Evolutionary conservation across 305 asterid species (phyloP).

Genomic region (Coffea humblotiana): DNA sequence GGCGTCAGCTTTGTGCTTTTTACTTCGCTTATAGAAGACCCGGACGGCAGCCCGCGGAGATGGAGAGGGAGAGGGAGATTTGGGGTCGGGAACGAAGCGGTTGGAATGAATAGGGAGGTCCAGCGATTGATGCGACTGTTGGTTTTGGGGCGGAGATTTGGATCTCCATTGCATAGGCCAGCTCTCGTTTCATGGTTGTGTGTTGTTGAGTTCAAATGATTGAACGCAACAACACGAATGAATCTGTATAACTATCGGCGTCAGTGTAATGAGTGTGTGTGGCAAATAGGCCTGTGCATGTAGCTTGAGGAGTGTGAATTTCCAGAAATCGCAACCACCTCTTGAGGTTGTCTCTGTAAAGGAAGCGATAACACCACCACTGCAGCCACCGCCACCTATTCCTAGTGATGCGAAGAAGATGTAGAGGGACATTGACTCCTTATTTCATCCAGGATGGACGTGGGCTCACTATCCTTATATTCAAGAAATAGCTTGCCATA

Average conservation of each 20-base stretch:
- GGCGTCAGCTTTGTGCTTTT: slow-evolving; percentile 47
- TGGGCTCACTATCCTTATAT: slow-evolving; percentile 47
- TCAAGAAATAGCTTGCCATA: slow-evolving; percentile 28
- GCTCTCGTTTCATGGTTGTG: slow-evolving; percentile 28
- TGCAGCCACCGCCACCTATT: not conserved
- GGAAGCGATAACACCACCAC: slow-evolving; percentile 46
- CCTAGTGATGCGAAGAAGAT: slow-evolving; percentile 59
- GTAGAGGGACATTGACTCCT: slow-evolving; percentile 53
- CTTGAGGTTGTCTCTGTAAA: slow-evolving; percentile 57
- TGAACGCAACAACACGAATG: slow-evolving; percentile 6
- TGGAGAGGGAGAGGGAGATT: not conserved
- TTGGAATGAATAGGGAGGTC: slow-evolving; percentile 23
- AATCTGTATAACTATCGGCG: not conserved
- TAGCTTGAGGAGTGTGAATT: too few relatives aligned
- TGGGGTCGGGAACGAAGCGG: slow-evolving; percentile 31
- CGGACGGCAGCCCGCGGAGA: slow-evolving; percentile 31
- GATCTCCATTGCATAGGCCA: slow-evolving; percentile 28
- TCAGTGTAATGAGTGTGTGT: not conserved
- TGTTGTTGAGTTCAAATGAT: slow-evolving; percentile 7
- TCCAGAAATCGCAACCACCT: slow-evolving; percentile 75
- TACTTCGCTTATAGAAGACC: slow-evolving; percentile 60
- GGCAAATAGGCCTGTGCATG: too few relatives aligned
- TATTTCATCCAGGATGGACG: slow-evolving; percentile 74
- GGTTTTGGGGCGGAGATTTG: slow-evolving; percentile 13
- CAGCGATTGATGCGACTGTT: slow-evolving; percentile 21